phyloP scores from a whole-genome alignment of 805 yeast genomes.

The Starmerella davenportii region DNA sequence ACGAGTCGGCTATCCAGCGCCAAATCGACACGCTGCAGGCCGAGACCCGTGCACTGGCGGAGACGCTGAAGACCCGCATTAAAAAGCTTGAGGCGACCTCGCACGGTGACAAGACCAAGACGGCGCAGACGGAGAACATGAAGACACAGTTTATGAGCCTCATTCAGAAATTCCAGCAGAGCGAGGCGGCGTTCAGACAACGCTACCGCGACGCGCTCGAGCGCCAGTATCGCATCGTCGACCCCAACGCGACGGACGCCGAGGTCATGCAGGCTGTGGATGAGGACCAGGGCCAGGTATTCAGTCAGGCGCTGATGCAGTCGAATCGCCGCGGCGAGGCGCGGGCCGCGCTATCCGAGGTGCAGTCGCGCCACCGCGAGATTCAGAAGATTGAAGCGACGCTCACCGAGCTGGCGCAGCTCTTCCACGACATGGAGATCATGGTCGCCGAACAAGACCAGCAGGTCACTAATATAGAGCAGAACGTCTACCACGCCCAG shows the following conservation, averaged over 20 bases:
- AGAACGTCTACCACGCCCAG: slow-evolving; percentile 67
- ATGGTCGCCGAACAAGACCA: slow-evolving; percentile 91
- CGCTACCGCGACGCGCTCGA: slow-evolving; percentile 74
- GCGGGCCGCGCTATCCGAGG: slow-evolving; percentile 84
- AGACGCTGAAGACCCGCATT: slow-evolving; percentile 54
- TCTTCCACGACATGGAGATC: slow-evolving; percentile 91
- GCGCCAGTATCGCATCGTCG: slow-evolving; percentile 71
- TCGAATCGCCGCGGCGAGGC: slow-evolving; percentile 45
- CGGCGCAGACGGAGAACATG: slow-evolving; percentile 76
- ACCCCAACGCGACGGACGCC: slow-evolving; percentile 37
- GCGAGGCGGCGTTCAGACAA: slow-evolving; percentile 74
- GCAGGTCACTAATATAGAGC: slow-evolving; percentile 63
- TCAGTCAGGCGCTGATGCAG: slow-evolving; percentile 56
- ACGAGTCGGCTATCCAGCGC: slow-evolving; percentile 47
- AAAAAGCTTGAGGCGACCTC: slow-evolving; percentile 48
- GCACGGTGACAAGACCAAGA: slow-evolving; percentile 49
- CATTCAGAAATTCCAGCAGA: slow-evolving; percentile 70
- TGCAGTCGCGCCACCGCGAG: slow-evolving; percentile 88
- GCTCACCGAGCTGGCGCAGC: slow-evolving; percentile 85
- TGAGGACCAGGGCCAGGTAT: slow-evolving; percentile 71
- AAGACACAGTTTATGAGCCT: slow-evolving; percentile 70
- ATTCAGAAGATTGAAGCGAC: slow-evolving; percentile 85
- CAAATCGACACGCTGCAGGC: slow-evolving; percentile 61
- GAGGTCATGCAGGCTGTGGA: slow-evolving; percentile 76
- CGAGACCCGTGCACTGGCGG: slow-evolving; percentile 65